Evolutionary conservation across 1,284 basidiomycete species (phyloP).

Genomic region (Ustilago loliicola): DNA sequence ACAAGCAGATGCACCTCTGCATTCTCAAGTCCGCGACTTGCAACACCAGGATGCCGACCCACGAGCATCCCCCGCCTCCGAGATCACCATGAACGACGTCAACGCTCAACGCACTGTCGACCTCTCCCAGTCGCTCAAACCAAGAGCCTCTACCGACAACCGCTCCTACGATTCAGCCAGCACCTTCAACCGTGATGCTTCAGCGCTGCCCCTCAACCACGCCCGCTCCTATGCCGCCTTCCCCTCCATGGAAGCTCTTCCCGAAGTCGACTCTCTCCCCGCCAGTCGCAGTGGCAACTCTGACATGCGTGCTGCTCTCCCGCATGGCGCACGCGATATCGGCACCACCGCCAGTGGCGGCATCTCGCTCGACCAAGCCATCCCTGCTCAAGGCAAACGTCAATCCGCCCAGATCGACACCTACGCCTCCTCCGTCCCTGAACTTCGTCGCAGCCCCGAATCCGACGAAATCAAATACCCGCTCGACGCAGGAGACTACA

Average conservation of each 20-base stretch:
- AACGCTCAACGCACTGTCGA: slow-evolving; percentile 13
- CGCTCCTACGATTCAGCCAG: slow-evolving; percentile 50
- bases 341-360: slow-evolving; percentile 58
- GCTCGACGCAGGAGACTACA: slow-evolving; percentile 38
- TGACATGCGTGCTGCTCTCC: slow-evolving; percentile 30
- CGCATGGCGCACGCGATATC: slow-evolving; percentile 40
- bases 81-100: slow-evolving; percentile 30
- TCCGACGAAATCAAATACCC: slow-evolving; percentile 48
- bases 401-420: slow-evolving; percentile 42
- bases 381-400: slow-evolving; percentile 43
- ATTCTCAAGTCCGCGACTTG: slow-evolving; percentile 13
- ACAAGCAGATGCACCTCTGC: slow-evolving; percentile 1
- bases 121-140: slow-evolving; percentile 22
- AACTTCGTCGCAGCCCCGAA: slow-evolving; percentile 40
- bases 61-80: slow-evolving; percentile 19
- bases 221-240: slow-evolving; percentile 52
- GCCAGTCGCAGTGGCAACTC: slow-evolving; percentile 46
- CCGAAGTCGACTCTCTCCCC: slow-evolving; percentile 50
- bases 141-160: slow-evolving; percentile 35
- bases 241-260: slow-evolving; percentile 52
- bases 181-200: slow-evolving; percentile 34
- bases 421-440: slow-evolving; percentile 23
- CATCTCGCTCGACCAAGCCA: slow-evolving; percentile 49
- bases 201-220: slow-evolving; percentile 40
- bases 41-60: slow-evolving; percentile 11